Base-by-base conservation (phyloP, 768 basidiomycete species). In the Lactifluus subvellereus region DNA sequence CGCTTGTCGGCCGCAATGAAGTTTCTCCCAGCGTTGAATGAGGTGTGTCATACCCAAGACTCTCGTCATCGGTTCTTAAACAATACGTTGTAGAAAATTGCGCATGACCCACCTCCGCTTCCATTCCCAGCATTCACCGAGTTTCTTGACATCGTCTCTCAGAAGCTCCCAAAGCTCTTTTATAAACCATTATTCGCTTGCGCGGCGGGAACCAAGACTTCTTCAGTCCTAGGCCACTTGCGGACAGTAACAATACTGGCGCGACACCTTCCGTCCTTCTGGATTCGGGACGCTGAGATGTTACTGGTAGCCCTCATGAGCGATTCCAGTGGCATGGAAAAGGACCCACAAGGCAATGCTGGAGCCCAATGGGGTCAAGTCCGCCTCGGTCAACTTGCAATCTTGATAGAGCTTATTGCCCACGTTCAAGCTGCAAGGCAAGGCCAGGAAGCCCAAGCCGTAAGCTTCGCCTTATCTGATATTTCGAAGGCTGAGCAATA, bases 201-300 rank as follows among this genome's bases (percentile, higher is more conserved):
- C 64, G 86, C 89, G 0, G 82, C 83, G 2, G 84, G 87, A 0
- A 77, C 78, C 48, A 87, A 67, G 84, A 84, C 59, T 69, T 80
- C n/a, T 77, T 80, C 11, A 11, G 77, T 88, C 10, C 76, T 82
- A 11, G 82, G 81, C 57, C 82, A 88, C 63, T 78, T 89, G 0
- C 79, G 82, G 50, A 76, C 79, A 4, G 70, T 91, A 51, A 74
- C 76, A 14, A 77, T 80, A 2, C 67, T 87, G 59, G 76, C 82
- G 5, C 78, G 76, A 35, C 81, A 82, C 68, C 74, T 88, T 16
- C 77, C 81, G 2, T 83, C 84, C 63, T 83, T 85, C 67, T 90
- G 87, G 88, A 77, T 78, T 7, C 78, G 80, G 27, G 84, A 90
- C 70, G 77, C 84, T 6, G 89, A 90, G 67, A 91, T 91, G 88